Base-by-base conservation (phyloP, 176 grass and related monocot species). In the Phoenix roebelenii region DNA sequence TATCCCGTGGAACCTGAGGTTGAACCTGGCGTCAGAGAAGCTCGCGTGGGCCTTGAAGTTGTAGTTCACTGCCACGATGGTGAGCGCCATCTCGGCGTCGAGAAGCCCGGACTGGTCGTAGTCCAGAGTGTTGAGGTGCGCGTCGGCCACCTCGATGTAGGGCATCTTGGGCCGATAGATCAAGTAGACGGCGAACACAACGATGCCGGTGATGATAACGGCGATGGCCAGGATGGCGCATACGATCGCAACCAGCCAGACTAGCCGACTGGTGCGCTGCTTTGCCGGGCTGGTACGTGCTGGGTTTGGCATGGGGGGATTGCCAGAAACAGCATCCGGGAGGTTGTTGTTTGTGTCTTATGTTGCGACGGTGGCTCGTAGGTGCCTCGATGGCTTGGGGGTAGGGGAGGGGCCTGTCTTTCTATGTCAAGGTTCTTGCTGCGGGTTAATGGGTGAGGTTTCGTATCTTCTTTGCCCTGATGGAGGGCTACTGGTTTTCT, bases 151-250 rank as follows among this genome's bases (percentile, higher is more conserved):
- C 2, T 79, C 49, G 32, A 95, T 72, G 71, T 84, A 83, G 4
- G 85, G 86, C 79, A 79, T 86, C 77, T 54, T 74, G 18, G 83
- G 91, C 71, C 86, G 78, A 77, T 87, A 90, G 14, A 90, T 57
- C 7, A 96, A 54, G 80, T 90, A 90, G 22, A 96, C 77, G 22
- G 74, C 59, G 77, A 96, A 84, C 17, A 96, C 83, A 14, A 60
- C 79, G 4, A 59, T 74, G 50, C 86, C 83, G 0, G 80, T 62
- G 23, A 84, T 57, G 71, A 90, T 96, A 4, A 96, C 80, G 18
- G 60, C 80, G 60, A 82, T 18, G 19, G 63, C 35, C 0, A 96
- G 35, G 22, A 87, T 20, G 18, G 74, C 74, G 65, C 86, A 90
- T 5, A 77, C 61, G 61, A 96, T 77, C 32, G 67, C 76, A 44